A percentile compares a stretch with the other conserved stretches of the same genome.
Conservation (phyloP, 1,284 basidiomycete genomes). For the Fomitopsis schrenkii region DNA sequence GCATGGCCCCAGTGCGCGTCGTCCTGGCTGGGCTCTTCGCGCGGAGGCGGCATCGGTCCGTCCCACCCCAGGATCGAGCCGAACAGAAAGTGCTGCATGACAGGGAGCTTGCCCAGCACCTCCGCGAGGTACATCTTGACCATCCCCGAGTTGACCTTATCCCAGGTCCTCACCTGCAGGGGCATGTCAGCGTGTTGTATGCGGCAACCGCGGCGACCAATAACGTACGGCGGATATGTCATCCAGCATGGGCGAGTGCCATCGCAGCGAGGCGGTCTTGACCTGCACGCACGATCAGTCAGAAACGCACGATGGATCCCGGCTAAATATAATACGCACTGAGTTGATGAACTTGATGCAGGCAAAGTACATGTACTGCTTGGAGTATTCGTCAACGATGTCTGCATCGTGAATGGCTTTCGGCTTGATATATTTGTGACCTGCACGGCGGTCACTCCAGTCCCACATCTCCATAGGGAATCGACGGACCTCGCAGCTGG, state of each 20-base stretch:
- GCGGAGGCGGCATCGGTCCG: slow-evolving; percentile 43
- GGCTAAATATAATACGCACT: slow-evolving; percentile 37
- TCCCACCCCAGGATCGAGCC: slow-evolving; percentile 81
- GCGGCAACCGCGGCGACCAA: neutral
- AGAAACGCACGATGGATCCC: neutral
- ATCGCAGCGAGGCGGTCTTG: slow-evolving; percentile 92
- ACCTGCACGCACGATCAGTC: slow-evolving; percentile 51
- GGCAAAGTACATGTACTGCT: slow-evolving; percentile 96
- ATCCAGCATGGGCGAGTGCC: slow-evolving; percentile 99
- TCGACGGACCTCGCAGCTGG: slow-evolving; percentile 63
- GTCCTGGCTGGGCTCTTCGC: slow-evolving; percentile 36
- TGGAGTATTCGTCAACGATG: slow-evolving; percentile 89
- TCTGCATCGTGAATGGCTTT: slow-evolving; percentile 92
- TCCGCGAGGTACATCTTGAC: slow-evolving; percentile 97
- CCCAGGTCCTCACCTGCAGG: slow-evolving; percentile 86
- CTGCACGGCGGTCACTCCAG: slow-evolving; percentile 31
- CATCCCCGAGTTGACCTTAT: slow-evolving; percentile 98
- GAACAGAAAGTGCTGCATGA: slow-evolving; percentile 96
- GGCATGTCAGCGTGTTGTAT: neutral
- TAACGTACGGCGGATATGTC: slow-evolving; percentile 86
- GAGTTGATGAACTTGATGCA: slow-evolving; percentile 98
- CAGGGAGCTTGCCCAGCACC: slow-evolving; percentile 92
- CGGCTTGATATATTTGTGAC: slow-evolving; percentile 87
- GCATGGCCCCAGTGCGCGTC: slow-evolving; percentile 53
- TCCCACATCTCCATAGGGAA: neutral